These are phyloP conservation scores for Pulveroboletus sp. DNA, from an alignment of 1,284 basidiomycete species.

Conservation along the genomic window DNA sequence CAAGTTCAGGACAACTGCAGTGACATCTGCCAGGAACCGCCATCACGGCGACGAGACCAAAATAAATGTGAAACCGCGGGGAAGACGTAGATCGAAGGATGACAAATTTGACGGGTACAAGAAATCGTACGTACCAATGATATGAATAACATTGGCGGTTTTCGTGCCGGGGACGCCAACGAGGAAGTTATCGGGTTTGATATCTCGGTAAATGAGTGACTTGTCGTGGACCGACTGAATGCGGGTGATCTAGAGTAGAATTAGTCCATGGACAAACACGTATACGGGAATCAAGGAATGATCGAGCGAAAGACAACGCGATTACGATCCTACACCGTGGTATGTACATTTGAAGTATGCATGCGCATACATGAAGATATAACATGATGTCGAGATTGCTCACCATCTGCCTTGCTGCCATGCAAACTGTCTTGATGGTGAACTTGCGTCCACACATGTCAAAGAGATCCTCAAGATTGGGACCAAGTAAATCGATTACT, in stretches of 20 bases:
- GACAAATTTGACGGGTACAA: slow-evolving; percentile 4
- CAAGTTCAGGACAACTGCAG: slow-evolving; percentile 10
- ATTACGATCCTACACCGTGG: neutral
- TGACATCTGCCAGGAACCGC: slow-evolving; percentile 5
- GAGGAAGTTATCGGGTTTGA: slow-evolving; percentile 99
- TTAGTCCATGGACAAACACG: slow-evolving; percentile 10
- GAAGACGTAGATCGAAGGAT: neutral
- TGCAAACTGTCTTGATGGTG: slow-evolving; percentile 95
- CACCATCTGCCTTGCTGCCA: slow-evolving; percentile 99
- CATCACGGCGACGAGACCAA: slow-evolving; percentile 1
- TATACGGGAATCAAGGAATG: neutral
- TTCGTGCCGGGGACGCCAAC: slow-evolving; percentile 95
- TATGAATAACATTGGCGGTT: slow-evolving; percentile 86
- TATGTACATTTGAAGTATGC: neutral
- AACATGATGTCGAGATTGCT: slow-evolving; percentile 24
- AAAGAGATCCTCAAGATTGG: slow-evolving; percentile 95
- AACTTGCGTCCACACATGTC: slow-evolving; percentile 99
- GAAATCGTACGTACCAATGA: slow-evolving; percentile 67
- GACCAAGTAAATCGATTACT: slow-evolving; percentile 96
- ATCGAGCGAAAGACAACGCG: neutral
- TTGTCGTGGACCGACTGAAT: slow-evolving; percentile 98
- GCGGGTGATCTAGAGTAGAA: slow-evolving; percentile 75
- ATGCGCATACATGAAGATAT: slow-evolving; percentile 7
- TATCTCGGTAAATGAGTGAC: slow-evolving; percentile 98
- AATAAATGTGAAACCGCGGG: slow-evolving; percentile 7